Evolutionary conservation across 1,139 yeast species (phyloP).

Genomic region (Sporopachydermia cereana): DNA sequence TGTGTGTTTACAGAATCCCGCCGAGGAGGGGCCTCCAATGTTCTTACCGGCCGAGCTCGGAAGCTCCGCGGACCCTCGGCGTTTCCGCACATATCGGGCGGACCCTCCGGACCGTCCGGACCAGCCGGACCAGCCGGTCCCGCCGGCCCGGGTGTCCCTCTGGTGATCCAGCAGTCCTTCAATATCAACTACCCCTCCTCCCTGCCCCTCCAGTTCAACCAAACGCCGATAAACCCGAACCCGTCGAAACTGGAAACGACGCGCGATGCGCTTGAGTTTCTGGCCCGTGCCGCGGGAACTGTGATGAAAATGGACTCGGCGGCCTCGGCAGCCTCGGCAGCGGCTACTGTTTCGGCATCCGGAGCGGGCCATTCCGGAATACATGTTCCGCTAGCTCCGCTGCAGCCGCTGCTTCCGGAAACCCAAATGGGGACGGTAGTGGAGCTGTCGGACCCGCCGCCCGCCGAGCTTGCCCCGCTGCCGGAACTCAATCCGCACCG

Average conservation of each 20-base stretch:
- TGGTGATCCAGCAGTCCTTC: conserved; percentile 3
- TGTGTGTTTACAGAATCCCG: conserved; percentile 65
- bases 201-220: neutral
- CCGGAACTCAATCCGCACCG: neutral
- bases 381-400: neutral
- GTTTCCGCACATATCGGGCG: neutral
- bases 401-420: neutral
- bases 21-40: conserved; percentile 44
- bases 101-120: neutral
- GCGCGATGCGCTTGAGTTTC: conserved; percentile 56
- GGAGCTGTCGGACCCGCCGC: neutral
- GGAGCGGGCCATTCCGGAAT: neutral
- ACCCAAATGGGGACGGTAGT: neutral
- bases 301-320: neutral
- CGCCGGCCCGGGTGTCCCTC: neutral
- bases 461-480: neutral
- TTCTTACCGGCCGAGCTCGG: conserved; percentile 29
- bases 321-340: neutral
- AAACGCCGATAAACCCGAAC: neutral
- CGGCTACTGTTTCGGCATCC: no score
- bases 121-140: neutral
- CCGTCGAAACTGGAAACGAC: neutral
- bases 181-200: neutral
- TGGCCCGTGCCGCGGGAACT: conserved; percentile 68
- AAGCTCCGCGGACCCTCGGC: conserved; percentile 7